Evolutionary conservation across 768 basidiomycete genomes (phyloP).

Genomic region (Coprinellus aureogranulatus): DNA sequence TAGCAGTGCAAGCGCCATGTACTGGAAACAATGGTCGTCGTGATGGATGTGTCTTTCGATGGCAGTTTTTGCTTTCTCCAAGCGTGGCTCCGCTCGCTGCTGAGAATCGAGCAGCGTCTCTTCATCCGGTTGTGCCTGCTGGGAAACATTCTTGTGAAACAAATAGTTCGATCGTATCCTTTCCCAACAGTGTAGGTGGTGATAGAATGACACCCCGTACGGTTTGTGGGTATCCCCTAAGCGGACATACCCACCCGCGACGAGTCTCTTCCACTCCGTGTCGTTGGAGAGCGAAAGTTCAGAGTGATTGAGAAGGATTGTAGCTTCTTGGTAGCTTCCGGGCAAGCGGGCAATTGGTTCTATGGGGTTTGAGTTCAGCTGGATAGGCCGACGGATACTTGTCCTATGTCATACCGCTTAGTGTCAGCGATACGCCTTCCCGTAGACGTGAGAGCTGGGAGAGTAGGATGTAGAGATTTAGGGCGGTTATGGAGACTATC

Average conservation of each 20-base stretch:
- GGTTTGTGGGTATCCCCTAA: background rate
- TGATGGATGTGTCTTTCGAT: background rate
- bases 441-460: too few species aligned
- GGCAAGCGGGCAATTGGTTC: too few species aligned
- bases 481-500: too few species aligned
- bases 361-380: too few species aligned
- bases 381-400: too few species aligned
- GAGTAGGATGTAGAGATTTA: too few species aligned
- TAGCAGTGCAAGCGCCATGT: background rate
- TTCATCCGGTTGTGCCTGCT: background rate
- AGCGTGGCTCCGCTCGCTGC: background rate
- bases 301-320: background rate
- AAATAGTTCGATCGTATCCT: background rate
- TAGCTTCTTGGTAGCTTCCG: background rate
- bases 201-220: conserved; percentile 1
- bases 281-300: background rate
- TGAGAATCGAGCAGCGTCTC: too few species aligned
- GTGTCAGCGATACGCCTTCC: too few species aligned
- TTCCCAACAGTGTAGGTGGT: background rate
- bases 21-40: conserved; percentile 3
- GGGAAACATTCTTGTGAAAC: background rate
- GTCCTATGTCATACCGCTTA: too few species aligned
- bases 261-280: background rate
- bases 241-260: background rate
- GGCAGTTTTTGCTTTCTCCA: background rate